Percentiles rank a stretch among this genome's conserved stretches.
These are phyloP conservation scores for Trichoderma erinaceum DNA, from an alignment of 495 filamentous ascomycete species.

Conservation along the genomic window DNA sequence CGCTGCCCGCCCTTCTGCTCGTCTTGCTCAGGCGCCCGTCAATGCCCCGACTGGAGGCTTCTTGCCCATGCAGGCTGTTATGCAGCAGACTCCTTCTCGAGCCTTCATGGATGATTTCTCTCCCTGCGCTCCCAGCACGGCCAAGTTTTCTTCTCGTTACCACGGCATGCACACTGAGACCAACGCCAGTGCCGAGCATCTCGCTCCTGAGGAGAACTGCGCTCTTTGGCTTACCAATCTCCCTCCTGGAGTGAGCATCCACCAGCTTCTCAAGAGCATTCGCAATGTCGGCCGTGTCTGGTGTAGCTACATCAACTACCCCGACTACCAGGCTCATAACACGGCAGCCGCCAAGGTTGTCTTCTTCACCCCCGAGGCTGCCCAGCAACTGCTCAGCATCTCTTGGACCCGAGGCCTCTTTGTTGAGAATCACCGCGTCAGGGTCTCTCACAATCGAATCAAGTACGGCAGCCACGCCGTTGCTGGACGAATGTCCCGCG, in stretches of 20 bases:
- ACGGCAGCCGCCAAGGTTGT: conserved; percentile 33
- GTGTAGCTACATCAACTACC: conserved; percentile 31
- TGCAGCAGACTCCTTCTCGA: background rate
- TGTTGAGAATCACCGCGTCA: conserved; percentile 10
- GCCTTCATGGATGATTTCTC: background rate
- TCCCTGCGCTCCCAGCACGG: background rate
- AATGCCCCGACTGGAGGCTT: background rate
- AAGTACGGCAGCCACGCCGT: conserved; percentile 1
- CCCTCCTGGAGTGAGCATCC: conserved; percentile 23
- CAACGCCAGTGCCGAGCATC: conserved; percentile 22
- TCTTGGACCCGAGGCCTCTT: conserved; percentile 15
- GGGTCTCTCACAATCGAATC: conserved; percentile 16
- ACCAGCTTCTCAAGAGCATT: conserved; percentile 26
- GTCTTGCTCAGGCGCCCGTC: background rate
- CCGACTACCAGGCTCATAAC: conserved; percentile 17
- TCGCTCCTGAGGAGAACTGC: conserved; percentile 28
- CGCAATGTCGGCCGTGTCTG: conserved; percentile 31
- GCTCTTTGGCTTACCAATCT: conserved; percentile 34
- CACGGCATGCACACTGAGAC: conserved; percentile 11
- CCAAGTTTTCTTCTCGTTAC: background rate
- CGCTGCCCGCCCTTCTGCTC: background rate
- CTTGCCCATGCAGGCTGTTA: conserved; percentile 1
- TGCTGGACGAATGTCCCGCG: background rate
- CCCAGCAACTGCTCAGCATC: conserved; percentile 15
- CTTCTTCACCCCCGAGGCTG: conserved; percentile 31